phyloP scores from a whole-genome alignment of 164 flowering plant species.

The Magnolia changhungtana region DNA sequence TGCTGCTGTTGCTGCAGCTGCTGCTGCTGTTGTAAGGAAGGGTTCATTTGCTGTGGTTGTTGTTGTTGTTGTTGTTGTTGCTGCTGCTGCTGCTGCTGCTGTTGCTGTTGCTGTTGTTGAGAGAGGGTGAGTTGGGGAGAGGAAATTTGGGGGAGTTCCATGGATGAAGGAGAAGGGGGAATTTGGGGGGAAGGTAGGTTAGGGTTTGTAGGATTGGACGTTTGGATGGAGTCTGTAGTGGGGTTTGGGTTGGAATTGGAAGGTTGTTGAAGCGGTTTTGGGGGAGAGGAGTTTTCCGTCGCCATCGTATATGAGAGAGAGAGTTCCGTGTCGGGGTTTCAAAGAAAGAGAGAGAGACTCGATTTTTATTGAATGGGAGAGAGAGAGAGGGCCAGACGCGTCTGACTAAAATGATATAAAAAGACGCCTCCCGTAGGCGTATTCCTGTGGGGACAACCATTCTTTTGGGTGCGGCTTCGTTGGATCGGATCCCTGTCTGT shows the following conservation, averaged over 20 bases:
- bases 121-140: conserved; percentile 33
- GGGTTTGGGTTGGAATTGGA: conserved; percentile 13
- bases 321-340: background rate
- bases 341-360: background rate
- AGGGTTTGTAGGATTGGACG: conserved; percentile 18
- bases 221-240: conserved; percentile 12
- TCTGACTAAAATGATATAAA: background rate
- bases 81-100: conserved; percentile 29
- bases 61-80: conserved; percentile 10
- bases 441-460: too few species aligned
- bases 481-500: too few species aligned
- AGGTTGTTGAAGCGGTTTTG: conserved; percentile 16
- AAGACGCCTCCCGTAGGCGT: background rate
- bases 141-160: conserved; percentile 40
- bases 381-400: background rate
- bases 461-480: too few species aligned
- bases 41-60: too few species aligned
- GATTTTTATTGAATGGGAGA: background rate
- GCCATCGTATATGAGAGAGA: conserved; percentile 9
- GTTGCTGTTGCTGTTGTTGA: conserved; percentile 16
- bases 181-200: conserved; percentile 21
- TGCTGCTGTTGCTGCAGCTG: conserved; percentile 10
- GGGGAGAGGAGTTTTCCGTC: conserved; percentile 25
- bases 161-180: conserved; percentile 29
- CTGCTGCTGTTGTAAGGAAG: conserved; percentile 9